These are phyloP conservation scores for Fomitopsis pinicola DNA, from an alignment of 1,284 basidiomycete species.

Conservation along the genomic window DNA sequence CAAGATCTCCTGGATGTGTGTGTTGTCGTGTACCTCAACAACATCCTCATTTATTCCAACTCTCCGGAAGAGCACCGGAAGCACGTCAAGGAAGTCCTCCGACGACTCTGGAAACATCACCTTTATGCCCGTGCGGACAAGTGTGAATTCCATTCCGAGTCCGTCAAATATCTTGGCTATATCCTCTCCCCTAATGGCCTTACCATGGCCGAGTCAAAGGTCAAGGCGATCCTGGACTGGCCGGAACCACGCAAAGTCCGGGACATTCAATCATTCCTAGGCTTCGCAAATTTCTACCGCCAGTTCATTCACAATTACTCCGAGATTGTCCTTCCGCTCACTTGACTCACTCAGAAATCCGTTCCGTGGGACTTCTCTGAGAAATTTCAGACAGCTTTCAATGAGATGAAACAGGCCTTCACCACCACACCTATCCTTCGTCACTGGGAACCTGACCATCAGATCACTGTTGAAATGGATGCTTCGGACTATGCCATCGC, in stretches of 20 bases:
- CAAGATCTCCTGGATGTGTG: constrained; percentile 5
- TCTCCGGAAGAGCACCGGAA: constrained; percentile 19
- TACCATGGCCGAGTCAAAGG: constrained; percentile 36
- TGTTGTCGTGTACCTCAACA: constrained; percentile 22
- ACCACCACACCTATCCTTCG: constrained; percentile 24
- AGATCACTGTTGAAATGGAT: constrained; percentile 19
- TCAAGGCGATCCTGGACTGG: constrained; percentile 35
- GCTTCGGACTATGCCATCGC: constrained; percentile 22
- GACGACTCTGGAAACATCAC: background rate
- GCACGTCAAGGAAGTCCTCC: constrained; percentile 16
- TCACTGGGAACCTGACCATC: constrained; percentile 24
- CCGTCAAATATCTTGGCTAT: constrained; percentile 38
- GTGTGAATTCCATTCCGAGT: constrained; percentile 29
- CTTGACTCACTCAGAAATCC: constrained; percentile 24
- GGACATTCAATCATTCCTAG: constrained; percentile 30
- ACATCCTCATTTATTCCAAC: constrained; percentile 22
- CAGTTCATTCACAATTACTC: constrained; percentile 35
- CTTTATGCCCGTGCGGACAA: constrained; percentile 29
- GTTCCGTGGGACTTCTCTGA: constrained; percentile 19
- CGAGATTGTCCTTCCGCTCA: constrained; percentile 14
- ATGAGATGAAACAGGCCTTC: background rate
- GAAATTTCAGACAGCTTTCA: constrained; percentile 3
- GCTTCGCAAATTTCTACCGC: constrained; percentile 36
- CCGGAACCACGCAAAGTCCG: constrained; percentile 27
- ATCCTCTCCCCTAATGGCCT: constrained; percentile 29